Percentiles rank a stretch among this genome's conserved stretches.
Conservation (phyloP, 169 alveolate species). For the Theileria annulata region DNA sequence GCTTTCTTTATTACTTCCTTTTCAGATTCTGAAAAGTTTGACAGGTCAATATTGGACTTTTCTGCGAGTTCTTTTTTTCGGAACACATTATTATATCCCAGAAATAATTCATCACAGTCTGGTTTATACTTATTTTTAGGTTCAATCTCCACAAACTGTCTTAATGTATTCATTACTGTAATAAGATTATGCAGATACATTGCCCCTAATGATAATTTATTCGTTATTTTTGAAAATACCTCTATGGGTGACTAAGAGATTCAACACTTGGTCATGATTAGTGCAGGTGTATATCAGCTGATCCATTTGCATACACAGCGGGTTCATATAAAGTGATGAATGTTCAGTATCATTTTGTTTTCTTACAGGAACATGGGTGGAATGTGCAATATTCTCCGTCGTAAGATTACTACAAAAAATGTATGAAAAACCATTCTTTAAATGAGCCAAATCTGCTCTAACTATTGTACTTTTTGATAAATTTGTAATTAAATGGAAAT, state of each 20-base stretch:
- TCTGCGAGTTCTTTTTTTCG: not conserved
- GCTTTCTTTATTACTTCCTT: slow-evolving; percentile 35
- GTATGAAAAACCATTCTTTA: not conserved
- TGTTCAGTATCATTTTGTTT: slow-evolving; percentile 1
- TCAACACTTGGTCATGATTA: slow-evolving; percentile 70
- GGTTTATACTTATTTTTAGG: slow-evolving; percentile 36
- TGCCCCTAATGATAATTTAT: slow-evolving; percentile 45
- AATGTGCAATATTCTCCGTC: slow-evolving; percentile 16
- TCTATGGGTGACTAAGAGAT: slow-evolving; percentile 75
- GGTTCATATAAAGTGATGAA: slow-evolving; percentile 59
- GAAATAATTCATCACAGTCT: slow-evolving; percentile 54
- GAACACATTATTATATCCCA: slow-evolving; percentile 42
- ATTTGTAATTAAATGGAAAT: not conserved
- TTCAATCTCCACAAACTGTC: slow-evolving; percentile 62
- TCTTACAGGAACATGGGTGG: not conserved
- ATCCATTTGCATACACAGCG: slow-evolving; percentile 76
- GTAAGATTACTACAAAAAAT: not conserved
- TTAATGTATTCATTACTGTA: slow-evolving; percentile 71
- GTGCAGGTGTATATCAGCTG: slow-evolving; percentile 63
- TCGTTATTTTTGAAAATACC: not conserved
- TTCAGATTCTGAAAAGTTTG: slow-evolving; percentile 23
- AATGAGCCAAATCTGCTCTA: not conserved
- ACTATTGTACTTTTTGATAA: slow-evolving; percentile 10
- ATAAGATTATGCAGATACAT: slow-evolving; percentile 75
- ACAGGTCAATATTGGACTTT: not conserved